Evolutionary conservation across 257 asterid species (phyloP), one percentile per base, ranked within the genome.

Genomic region (Dorcoceras hygrometricum): DNA sequence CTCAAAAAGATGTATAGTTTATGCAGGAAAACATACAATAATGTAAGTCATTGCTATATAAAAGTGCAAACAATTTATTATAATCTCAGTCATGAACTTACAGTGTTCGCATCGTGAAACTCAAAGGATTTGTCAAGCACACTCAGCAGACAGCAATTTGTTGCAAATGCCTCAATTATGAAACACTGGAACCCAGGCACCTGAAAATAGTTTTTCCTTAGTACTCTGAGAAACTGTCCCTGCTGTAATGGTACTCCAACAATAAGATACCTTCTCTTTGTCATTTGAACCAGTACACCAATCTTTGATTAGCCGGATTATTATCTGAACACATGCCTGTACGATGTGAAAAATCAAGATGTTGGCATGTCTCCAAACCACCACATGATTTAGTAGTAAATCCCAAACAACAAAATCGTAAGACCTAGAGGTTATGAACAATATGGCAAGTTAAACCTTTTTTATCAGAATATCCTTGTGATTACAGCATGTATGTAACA

Each of bases 51-150:
- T 39, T 39, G 50, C 48, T 4, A 36, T 3, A 12, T 2, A 5
- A 29, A 36, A 34, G 19, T 2, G 11, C 32, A 32, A 24, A 50
- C 14, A 57, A n/a, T 24, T 29, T 16, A 1, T 57, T 19, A 51
- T 23, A 23, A 23, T 59, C 27, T 34, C 62, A 68, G 14, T 26
- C 26, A 57, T 43, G 61, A 76, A 84, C 99, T 86, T 90, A 94
- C 99, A 34, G 96, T 82, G 74, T 89, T 91, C 56, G 98, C 93
- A 83, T 94, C 99, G 24, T 84, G 86, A 73, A 88, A 87, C 71
- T 89, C 95, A 24, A 90, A 94, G 75, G 99, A 90, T 68, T 86
- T 85, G 78, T 94, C 96, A 34, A 94, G 91, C 76, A 94, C 95
- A 65, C 99, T 94, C 84, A 88, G 80, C 65, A 94, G 75, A 66